Conservation (phyloP, 108 stramenopile genomes). For the Conticribra guillardii region DNA sequence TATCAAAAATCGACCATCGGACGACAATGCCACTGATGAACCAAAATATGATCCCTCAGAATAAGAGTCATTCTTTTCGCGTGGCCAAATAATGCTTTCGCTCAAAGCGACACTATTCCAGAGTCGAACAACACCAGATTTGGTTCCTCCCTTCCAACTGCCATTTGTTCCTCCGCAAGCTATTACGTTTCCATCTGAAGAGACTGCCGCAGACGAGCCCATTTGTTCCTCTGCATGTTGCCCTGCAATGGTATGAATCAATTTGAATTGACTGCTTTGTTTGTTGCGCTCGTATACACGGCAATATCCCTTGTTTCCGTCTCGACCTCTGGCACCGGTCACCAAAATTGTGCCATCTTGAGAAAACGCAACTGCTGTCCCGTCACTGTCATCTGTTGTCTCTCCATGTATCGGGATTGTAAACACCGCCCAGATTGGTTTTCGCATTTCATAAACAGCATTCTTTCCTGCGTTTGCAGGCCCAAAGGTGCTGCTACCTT, state of each 20-base stretch:
- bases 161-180: constrained; percentile 39
- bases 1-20: constrained; percentile 12
- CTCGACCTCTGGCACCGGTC: constrained; percentile 13
- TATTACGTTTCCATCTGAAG: constrained; percentile 23
- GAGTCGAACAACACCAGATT: constrained; percentile 27
- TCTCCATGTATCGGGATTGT: no score
- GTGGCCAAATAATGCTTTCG: constrained; percentile 33
- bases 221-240: constrained; percentile 21
- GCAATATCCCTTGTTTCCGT: background rate
- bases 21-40: constrained; percentile 22
- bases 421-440: constrained; percentile 11
- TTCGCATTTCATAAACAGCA: background rate
- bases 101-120: constrained; percentile 13
- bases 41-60: constrained; percentile 16
- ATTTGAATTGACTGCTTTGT: constrained; percentile 2
- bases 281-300: no score
- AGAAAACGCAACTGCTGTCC: constrained; percentile 31
- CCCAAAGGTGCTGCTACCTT: constrained; percentile 2
- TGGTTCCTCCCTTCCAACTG: background rate
- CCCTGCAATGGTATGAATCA: constrained; percentile 17
- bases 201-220: constrained; percentile 34
- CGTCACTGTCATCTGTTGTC: background rate
- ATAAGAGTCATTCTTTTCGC: background rate
- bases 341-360: constrained; percentile 26
- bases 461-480: constrained; percentile 20